Conservation (phyloP, 2,329 filamentous ascomycete genomes). For the Cercospora sp. region DNA sequence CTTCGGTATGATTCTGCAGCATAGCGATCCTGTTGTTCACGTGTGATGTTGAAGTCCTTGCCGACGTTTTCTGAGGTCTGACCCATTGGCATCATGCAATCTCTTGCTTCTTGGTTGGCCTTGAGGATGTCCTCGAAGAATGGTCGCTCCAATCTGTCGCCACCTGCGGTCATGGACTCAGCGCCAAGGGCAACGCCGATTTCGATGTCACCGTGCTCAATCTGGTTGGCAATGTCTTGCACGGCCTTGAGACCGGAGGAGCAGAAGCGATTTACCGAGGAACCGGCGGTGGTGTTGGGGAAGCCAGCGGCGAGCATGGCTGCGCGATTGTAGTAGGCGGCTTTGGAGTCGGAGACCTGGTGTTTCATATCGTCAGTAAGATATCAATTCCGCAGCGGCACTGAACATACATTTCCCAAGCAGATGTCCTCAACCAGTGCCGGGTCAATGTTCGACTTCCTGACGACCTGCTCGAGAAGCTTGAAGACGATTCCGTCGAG, state of each 20-base stretch:
- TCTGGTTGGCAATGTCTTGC: constrained; percentile 90
- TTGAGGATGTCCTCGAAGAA: constrained; percentile 75
- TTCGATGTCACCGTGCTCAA: constrained; percentile 76
- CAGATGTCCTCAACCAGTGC: constrained; percentile 68
- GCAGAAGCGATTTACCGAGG: constrained; percentile 92
- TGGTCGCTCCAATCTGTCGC: constrained; percentile 67
- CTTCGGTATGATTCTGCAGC: constrained; percentile 84
- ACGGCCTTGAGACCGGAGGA: constrained; percentile 93
- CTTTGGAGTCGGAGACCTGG: constrained; percentile 78
- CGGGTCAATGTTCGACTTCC: constrained; percentile 40
- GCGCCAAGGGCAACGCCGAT: constrained; percentile 84
- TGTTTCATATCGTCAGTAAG: not conserved
- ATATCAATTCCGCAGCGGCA: not conserved
- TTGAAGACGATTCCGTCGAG: constrained; percentile 86
- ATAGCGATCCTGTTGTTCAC: constrained; percentile 79
- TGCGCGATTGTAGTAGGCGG: constrained; percentile 87
- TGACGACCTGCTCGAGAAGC: constrained; percentile 65
- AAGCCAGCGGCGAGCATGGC: constrained; percentile 88
- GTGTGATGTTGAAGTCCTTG: constrained; percentile 80
- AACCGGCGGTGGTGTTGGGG: constrained; percentile 83
- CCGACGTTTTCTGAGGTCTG: constrained; percentile 97
- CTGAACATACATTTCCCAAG: constrained; percentile 74
- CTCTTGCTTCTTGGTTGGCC: constrained; percentile 71
- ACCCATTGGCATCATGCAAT: constrained; percentile 95
- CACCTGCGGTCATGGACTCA: constrained; percentile 79